A percentile compares a stretch with the other conserved stretches of the same genome.
Evolutionary conservation across 805 yeast species (phyloP).

Genomic region (Lachancea lanzarotensis): DNA sequence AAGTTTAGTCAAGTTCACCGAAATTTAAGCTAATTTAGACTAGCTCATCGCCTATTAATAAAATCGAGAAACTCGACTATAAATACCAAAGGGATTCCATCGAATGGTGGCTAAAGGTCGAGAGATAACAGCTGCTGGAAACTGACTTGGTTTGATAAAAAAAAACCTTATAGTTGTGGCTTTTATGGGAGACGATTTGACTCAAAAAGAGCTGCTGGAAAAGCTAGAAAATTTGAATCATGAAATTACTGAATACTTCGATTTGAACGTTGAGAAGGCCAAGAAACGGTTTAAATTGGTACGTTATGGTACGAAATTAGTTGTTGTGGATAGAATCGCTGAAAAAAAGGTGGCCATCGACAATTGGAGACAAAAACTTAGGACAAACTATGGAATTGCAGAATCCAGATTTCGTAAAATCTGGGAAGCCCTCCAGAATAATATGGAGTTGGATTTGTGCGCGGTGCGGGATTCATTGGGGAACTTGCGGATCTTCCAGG

Average conservation of each 20-base stretch:
- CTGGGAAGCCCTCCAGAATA: slow-evolving; percentile 5
- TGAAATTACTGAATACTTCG: slow-evolving; percentile 7
- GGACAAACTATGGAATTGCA: background rate
- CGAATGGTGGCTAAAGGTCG: no score
- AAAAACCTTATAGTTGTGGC: background rate
- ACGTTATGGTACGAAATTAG: background rate
- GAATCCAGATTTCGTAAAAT: background rate
- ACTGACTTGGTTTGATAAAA: background rate
- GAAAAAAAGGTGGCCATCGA: background rate
- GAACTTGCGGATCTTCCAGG: slow-evolving; percentile 7
- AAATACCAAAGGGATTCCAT: no score
- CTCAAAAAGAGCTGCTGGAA: slow-evolving; percentile 3
- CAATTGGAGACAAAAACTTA: slow-evolving; percentile 1
- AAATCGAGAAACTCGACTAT: no score
- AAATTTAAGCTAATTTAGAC: background rate
- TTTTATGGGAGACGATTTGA: background rate
- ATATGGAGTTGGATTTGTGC: slow-evolving; percentile 10
- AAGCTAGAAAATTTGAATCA: background rate
- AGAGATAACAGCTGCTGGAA: no score
- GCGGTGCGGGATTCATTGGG: slow-evolving; percentile 4
- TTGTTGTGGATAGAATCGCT: slow-evolving; percentile 1
- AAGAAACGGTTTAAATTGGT: background rate
- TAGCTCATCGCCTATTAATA: no score
- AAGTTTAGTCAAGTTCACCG: background rate
- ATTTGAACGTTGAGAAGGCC: slow-evolving; percentile 2